These are phyloP conservation scores for Fusarium goolgardi DNA, from an alignment of 2,329 filamentous ascomycete species.

Conservation along the genomic window DNA sequence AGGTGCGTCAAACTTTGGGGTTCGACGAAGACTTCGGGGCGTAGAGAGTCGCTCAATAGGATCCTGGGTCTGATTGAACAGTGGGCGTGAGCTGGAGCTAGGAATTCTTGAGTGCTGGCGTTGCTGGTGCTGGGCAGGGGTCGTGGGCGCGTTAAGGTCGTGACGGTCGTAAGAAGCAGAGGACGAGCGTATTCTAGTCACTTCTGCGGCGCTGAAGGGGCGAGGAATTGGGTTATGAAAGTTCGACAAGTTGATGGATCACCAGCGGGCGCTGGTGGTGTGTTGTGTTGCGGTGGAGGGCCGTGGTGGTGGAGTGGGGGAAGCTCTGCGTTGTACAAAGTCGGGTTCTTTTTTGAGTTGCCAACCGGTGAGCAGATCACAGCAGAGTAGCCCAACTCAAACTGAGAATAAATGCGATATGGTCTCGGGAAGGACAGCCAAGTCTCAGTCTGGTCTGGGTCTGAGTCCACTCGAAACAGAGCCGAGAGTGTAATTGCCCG, in stretches of 20 bases:
- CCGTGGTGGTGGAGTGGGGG: conserved; percentile 40
- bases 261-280: conserved; percentile 55
- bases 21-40: conserved; percentile 62
- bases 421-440: conserved; percentile 32
- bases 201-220: conserved; percentile 55
- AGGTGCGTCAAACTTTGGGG: conserved; percentile 61
- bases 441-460: conserved; percentile 32
- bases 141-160: conserved; percentile 63
- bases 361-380: conserved; percentile 13
- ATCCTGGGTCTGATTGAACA: conserved; percentile 50
- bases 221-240: conserved; percentile 44
- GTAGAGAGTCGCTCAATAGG: conserved; percentile 57
- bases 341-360: conserved; percentile 20
- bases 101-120: conserved; percentile 53
- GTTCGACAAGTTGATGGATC: conserved; percentile 61
- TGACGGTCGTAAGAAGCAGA: conserved; percentile 64
- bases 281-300: conserved; percentile 38
- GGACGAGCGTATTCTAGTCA: conserved; percentile 57
- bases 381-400: conserved; percentile 6
- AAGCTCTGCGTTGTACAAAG: conserved; percentile 39
- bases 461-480: conserved; percentile 36
- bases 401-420: conserved; percentile 12
- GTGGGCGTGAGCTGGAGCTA: conserved; percentile 33
- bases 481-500: conserved; percentile 27
- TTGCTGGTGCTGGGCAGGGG: conserved; percentile 59